phyloP scores from a whole-genome alignment of 306 rosid genomes.

The Fagus crenata region DNA sequence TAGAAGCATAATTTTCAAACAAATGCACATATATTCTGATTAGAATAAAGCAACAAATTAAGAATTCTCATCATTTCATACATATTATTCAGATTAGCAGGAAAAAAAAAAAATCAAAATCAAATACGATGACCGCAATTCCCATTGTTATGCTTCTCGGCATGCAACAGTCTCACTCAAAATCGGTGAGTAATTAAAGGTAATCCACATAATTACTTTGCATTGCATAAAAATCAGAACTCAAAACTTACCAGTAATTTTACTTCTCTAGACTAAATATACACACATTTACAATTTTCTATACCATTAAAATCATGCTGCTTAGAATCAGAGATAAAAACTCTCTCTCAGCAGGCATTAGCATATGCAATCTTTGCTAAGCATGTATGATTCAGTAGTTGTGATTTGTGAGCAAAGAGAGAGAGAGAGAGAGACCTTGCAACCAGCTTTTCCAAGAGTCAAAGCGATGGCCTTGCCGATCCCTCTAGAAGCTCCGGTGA shows the following conservation, averaged over 20 bases:
- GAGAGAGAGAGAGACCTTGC: slow-evolving; percentile 56
- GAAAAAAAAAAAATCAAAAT: neutral
- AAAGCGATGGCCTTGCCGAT: slow-evolving; percentile 85
- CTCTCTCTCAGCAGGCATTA: neutral
- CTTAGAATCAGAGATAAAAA: neutral
- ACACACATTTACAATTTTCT: neutral
- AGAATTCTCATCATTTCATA: neutral
- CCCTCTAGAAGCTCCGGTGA: slow-evolving; percentile 97
- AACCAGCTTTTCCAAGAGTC: slow-evolving; percentile 83
- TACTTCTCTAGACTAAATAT: no score
- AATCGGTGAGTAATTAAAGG: neutral
- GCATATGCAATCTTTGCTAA: no score
- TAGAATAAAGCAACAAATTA: neutral
- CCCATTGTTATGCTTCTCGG: neutral
- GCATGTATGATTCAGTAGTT: neutral
- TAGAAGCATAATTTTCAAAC: neutral
- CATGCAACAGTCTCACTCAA: neutral
- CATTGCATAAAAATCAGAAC: no score
- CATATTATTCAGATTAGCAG: no score
- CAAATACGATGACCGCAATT: neutral
- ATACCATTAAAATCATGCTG: no score
- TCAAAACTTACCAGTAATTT: no score
- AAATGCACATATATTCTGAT: neutral
- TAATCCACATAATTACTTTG: neutral
- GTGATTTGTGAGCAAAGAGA: neutral